phyloP scores from a whole-genome alignment of 2,329 filamentous ascomycete species.

The Magnaporthiopsis incrustans region DNA sequence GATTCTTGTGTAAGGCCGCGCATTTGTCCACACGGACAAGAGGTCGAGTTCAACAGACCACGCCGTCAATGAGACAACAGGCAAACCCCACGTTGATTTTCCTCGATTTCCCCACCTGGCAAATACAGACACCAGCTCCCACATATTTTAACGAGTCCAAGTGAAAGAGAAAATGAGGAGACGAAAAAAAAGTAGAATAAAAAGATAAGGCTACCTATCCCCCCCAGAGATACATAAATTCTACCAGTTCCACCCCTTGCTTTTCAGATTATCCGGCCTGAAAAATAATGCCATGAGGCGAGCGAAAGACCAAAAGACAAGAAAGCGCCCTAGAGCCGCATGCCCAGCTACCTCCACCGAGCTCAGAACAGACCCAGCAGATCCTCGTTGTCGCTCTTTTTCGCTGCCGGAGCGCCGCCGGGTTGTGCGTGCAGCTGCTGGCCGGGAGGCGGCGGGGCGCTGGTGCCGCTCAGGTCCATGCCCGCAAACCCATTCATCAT shows the following conservation, averaged over 20 bases:
- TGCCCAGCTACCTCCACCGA: background rate
- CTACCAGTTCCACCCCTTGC: background rate
- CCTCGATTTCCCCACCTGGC: background rate
- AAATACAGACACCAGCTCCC: background rate
- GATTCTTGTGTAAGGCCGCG: background rate
- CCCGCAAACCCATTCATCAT: constrained; percentile 83
- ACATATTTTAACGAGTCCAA: background rate
- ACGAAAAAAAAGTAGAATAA: background rate
- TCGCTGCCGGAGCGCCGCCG: constrained; percentile 29
- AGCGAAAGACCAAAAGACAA: background rate
- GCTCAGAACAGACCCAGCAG: constrained; percentile 48
- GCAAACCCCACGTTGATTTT: background rate
- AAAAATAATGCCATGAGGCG: background rate
- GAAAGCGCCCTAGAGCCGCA: background rate
- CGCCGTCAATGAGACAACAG: background rate
- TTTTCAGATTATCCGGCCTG: background rate
- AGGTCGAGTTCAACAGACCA: background rate
- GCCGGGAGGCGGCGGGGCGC: constrained; percentile 56
- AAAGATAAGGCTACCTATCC: constrained; percentile 3
- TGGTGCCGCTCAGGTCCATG: constrained; percentile 62
- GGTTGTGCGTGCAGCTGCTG: constrained; percentile 42
- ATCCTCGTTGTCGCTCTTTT: constrained; percentile 53
- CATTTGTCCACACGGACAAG: background rate
- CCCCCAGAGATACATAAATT: background rate
- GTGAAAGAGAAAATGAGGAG: background rate